These are phyloP conservation scores for Brassica juncea DNA, from an alignment of 345 rosid species.

Conservation along the genomic window DNA sequence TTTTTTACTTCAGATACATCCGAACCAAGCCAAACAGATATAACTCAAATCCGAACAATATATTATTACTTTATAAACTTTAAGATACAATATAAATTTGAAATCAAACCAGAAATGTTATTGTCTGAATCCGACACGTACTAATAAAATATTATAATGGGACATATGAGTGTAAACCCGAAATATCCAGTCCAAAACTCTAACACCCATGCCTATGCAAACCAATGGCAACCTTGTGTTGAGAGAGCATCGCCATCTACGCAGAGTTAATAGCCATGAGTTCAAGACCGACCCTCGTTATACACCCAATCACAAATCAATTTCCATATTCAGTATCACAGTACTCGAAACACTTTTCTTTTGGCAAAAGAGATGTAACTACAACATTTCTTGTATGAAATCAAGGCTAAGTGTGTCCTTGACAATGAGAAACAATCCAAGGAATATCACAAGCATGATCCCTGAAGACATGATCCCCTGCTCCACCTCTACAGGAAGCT, in stretches of 20 bases:
- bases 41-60: no score
- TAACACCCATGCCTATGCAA: background rate
- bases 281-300: background rate
- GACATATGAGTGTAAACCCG: no score
- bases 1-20: no score
- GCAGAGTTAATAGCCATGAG: background rate
- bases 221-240: background rate
- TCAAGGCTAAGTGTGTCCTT: constrained; percentile 51
- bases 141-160: no score
- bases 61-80: no score
- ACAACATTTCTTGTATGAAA: constrained; percentile 78
- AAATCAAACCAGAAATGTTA: no score
- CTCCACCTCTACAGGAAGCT: constrained; percentile 86
- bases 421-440: constrained; percentile 52
- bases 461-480: constrained; percentile 96
- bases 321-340: background rate
- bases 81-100: no score
- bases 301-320: background rate
- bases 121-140: no score
- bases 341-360: constrained; percentile 14
- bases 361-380: constrained; percentile 33
- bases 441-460: constrained; percentile 70
- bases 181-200: no score
- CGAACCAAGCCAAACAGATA: no score
- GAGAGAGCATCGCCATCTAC: background rate